A percentile compares a stretch with the other conserved stretches of the same genome.
Conservation (phyloP, 331 rosid species). For the Phaseolus coccineus region DNA sequence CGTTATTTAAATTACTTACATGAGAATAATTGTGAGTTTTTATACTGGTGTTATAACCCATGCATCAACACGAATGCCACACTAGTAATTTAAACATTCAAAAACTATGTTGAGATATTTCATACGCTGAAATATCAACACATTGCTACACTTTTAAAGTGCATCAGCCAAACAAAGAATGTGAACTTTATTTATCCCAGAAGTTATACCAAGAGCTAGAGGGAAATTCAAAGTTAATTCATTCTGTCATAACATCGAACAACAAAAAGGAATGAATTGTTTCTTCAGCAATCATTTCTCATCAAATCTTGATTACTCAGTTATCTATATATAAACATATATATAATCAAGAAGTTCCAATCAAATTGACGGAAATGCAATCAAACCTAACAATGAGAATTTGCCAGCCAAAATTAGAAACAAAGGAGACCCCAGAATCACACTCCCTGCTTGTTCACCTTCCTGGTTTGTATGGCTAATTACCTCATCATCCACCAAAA, state of each 20-base stretch:
- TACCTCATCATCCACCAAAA: background rate
- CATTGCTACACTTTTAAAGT: too few species aligned
- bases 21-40: too few species aligned
- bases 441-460: background rate
- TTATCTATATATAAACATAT: background rate
- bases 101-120: too few species aligned
- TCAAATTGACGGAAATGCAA: background rate
- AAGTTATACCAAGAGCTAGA: background rate
- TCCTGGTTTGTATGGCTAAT: slow-evolving; percentile 5
- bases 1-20: too few species aligned
- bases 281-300: background rate
- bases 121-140: too few species aligned
- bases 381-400: background rate
- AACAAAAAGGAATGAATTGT: background rate
- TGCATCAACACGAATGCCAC: too few species aligned
- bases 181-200: background rate
- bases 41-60: too few species aligned
- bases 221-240: background rate
- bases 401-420: background rate
- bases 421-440: slow-evolving; percentile 13
- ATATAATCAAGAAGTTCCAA: background rate
- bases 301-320: background rate
- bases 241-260: background rate
- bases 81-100: too few species aligned
- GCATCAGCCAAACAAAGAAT: background rate